Evolutionary conservation across 805 yeast species (phyloP).

Genomic region (Ogataea zsoltii): DNA sequence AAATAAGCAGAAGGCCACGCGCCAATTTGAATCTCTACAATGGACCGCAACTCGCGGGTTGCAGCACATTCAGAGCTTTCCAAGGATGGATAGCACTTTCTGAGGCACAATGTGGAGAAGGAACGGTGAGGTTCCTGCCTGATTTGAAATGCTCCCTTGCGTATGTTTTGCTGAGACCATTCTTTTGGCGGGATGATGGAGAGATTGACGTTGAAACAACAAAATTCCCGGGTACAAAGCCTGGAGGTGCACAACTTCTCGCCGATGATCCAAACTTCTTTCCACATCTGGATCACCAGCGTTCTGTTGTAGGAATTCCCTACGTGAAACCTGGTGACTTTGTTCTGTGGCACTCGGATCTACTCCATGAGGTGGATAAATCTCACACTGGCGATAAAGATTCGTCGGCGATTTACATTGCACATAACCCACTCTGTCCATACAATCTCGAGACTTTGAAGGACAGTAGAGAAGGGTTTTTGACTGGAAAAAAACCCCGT

Average conservation of each 20-base stretch:
- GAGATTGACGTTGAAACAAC: slow-evolving; percentile 34
- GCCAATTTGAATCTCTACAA: slow-evolving; percentile 37
- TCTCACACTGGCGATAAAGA: slow-evolving; percentile 36
- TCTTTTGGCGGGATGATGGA: slow-evolving; percentile 34
- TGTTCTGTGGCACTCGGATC: slow-evolving; percentile 46
- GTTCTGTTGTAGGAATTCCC: slow-evolving; percentile 38
- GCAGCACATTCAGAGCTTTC: slow-evolving; percentile 37
- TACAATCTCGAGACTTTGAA: slow-evolving; percentile 13
- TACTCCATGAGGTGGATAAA: slow-evolving; percentile 42
- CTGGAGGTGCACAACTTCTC: slow-evolving; percentile 39
- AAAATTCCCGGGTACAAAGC: slow-evolving; percentile 40
- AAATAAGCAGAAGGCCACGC: slow-evolving; percentile 35
- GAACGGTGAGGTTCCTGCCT: slow-evolving; percentile 41
- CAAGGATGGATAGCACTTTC: slow-evolving; percentile 48
- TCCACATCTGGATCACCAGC: slow-evolving; percentile 37
- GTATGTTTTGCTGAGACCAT: slow-evolving; percentile 43
- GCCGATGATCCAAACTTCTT: slow-evolving; percentile 22
- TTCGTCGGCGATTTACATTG: slow-evolving; percentile 42
- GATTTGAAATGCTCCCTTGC: slow-evolving; percentile 39
- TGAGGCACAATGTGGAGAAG: slow-evolving; percentile 38
- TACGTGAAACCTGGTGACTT: slow-evolving; percentile 43
- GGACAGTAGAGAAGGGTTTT: slow-evolving; percentile 8
- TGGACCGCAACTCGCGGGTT: neutral
- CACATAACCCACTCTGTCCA: slow-evolving; percentile 37
- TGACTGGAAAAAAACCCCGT: slow-evolving; percentile 10